A percentile compares a stretch with the other conserved stretches of the same genome.
These are phyloP conservation scores for Erodium texanum DNA, from an alignment of 441 rosid genomes.

Conservation along the genomic window DNA sequence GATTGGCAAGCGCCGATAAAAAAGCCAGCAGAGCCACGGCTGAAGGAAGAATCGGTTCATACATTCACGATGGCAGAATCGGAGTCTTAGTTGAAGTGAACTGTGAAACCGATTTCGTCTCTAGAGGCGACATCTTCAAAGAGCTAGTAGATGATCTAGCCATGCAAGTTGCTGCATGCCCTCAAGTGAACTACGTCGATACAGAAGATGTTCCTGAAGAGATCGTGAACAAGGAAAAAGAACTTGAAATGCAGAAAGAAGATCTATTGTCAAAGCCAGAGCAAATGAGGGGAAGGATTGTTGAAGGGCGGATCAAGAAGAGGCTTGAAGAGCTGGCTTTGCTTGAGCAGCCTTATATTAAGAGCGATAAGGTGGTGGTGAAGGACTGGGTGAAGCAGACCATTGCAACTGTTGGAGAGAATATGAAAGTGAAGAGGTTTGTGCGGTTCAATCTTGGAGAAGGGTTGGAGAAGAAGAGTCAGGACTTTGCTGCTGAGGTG, in stretches of 20 bases:
- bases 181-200: slow-evolving; percentile 73
- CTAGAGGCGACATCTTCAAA: slow-evolving; percentile 89
- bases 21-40: slow-evolving; percentile 82
- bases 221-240: slow-evolving; percentile 66
- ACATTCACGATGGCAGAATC: slow-evolving; percentile 89
- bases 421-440: slow-evolving; percentile 78
- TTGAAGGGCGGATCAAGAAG: slow-evolving; percentile 84
- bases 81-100: slow-evolving; percentile 89
- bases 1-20: slow-evolving; percentile 90
- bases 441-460: slow-evolving; percentile 84
- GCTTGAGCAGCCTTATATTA: slow-evolving; percentile 88
- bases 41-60: slow-evolving; percentile 89
- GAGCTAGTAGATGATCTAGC: slow-evolving; percentile 77
- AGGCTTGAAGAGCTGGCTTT: slow-evolving; percentile 77
- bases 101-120: slow-evolving; percentile 92
- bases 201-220: slow-evolving; percentile 82
- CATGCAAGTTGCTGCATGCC: slow-evolving; percentile 83
- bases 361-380: slow-evolving; percentile 76
- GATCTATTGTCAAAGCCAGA: slow-evolving; percentile 83
- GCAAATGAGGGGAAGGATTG: slow-evolving; percentile 79
- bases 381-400: slow-evolving; percentile 88
- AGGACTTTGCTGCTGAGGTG: slow-evolving; percentile 94
- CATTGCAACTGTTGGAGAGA: slow-evolving; percentile 86
- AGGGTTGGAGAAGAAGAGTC: slow-evolving; percentile 86
- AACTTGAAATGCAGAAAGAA: slow-evolving; percentile 94